Evolutionary conservation across 1,139 yeast species (phyloP).

Genomic region (Suhomyces atakaporum): DNA sequence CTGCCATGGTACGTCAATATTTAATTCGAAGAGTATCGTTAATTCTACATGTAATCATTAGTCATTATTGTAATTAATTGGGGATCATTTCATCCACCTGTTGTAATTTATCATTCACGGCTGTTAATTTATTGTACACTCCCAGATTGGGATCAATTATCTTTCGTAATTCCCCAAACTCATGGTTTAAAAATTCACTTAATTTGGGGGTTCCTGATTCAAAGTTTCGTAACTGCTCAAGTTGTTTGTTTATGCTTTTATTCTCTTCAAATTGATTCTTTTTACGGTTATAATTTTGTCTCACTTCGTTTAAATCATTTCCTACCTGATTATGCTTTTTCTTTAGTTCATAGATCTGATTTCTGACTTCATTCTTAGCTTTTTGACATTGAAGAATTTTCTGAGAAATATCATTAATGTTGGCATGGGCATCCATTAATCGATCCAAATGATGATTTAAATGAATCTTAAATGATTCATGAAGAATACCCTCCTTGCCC

Average conservation of each 20-base stretch:
- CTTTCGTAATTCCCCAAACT: constrained; percentile 16
- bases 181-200: constrained; percentile 14
- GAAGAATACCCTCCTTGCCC: constrained; percentile 16
- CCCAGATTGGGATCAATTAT: constrained; percentile 45
- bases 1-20: no score
- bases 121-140: constrained; percentile 33
- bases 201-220: constrained; percentile 12
- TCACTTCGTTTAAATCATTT: constrained; percentile 38
- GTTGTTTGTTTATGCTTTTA: constrained; percentile 16
- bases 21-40: no score
- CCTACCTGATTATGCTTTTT: constrained; percentile 42
- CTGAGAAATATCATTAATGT: constrained; percentile 42
- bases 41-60: no score
- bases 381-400: constrained; percentile 40
- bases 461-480: constrained; percentile 34
- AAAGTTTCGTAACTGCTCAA: constrained; percentile 3
- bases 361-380: constrained; percentile 43
- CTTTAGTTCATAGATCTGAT: constrained; percentile 40
- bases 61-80: neutral
- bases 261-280: constrained; percentile 28
- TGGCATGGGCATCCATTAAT: constrained; percentile 40
- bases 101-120: constrained; percentile 35
- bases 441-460: constrained; percentile 32
- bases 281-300: constrained; percentile 31
- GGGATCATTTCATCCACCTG: constrained; percentile 20